phyloP scores from a whole-genome alignment of 2,329 filamentous ascomycete species.

The Pseudopyricularia cyperi region DNA sequence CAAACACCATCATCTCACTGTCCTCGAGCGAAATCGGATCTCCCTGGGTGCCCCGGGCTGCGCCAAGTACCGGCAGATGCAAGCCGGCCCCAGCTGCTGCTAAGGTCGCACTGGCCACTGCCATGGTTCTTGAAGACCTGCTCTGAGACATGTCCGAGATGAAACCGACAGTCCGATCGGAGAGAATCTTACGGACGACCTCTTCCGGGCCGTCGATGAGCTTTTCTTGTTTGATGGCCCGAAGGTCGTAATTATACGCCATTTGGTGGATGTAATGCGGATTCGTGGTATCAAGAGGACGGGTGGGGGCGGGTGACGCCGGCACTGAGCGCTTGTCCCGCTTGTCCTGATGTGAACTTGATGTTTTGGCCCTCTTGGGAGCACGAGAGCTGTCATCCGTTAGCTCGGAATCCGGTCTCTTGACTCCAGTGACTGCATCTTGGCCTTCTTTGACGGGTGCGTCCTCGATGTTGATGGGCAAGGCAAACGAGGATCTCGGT shows the following conservation, averaged over 20 bases:
- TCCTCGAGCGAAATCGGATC: background rate
- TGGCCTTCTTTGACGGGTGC: background rate
- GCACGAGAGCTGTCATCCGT: too few relatives aligned
- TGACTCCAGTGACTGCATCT: background rate
- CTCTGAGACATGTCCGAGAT: background rate
- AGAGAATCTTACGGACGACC: background rate
- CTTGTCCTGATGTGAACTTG: too few relatives aligned
- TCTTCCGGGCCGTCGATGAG: background rate
- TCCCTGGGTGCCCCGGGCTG: background rate
- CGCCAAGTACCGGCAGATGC: too few relatives aligned
- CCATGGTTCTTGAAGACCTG: background rate
- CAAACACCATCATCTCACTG: background rate
- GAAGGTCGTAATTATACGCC: background rate
- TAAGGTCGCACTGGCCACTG: background rate
- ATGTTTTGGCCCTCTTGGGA: too few relatives aligned
- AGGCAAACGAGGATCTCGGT: too few relatives aligned
- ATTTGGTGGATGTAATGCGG: too few relatives aligned
- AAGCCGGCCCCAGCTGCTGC: background rate
- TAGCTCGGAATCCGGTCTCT: background rate
- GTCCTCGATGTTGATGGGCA: too few relatives aligned
- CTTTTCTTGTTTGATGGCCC: background rate
- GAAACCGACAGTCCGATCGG: background rate
- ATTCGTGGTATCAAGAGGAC: background rate
- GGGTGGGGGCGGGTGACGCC: background rate
- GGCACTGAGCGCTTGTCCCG: too few relatives aligned